phyloP scores from a whole-genome alignment of 768 basidiomycete species.

The Plicaturopsis crispa region DNA sequence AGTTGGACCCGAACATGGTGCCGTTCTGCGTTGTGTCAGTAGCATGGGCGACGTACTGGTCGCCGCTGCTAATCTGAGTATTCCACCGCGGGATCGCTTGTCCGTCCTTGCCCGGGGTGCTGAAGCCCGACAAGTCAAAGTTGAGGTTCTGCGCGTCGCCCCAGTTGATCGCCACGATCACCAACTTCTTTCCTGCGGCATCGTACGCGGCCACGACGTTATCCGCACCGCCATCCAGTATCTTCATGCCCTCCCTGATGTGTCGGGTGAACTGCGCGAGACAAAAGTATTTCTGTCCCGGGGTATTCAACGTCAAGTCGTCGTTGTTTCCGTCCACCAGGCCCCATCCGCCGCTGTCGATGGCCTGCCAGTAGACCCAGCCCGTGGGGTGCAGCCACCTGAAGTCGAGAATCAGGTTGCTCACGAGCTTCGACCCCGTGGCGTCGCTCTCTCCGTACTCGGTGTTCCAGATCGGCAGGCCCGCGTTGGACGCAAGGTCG shows the following conservation, averaged over 20 bases:
- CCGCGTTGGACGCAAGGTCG: constrained; percentile 3
- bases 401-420: constrained; percentile 12
- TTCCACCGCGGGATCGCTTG: constrained; percentile 10
- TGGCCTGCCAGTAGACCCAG: constrained; percentile 14
- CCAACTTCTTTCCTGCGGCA: constrained; percentile 7
- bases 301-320: constrained; percentile 7
- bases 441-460: constrained; percentile 12
- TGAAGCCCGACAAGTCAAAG: constrained; percentile 10
- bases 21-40: constrained; percentile 12
- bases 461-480: constrained; percentile 11
- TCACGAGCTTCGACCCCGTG: constrained; percentile 9
- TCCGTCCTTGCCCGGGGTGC: constrained; percentile 7
- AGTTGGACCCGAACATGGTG: constrained; percentile 8
- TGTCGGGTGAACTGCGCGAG: constrained; percentile 13
- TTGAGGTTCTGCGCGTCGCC: constrained; percentile 7
- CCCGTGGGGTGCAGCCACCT: constrained; percentile 12
- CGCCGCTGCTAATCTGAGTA: constrained; percentile 10
- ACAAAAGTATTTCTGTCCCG: constrained; percentile 11
- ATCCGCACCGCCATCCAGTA: constrained; percentile 7
- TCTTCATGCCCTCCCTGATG: constrained; percentile 10
- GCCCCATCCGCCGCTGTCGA: constrained; percentile 10
- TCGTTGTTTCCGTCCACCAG: constrained; percentile 10
- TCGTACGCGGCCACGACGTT: constrained; percentile 9
- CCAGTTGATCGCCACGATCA: constrained; percentile 10
- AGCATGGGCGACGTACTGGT: constrained; percentile 10